Conservation (phyloP, 805 yeast genomes). For the Yamadazyma kitorensis region DNA sequence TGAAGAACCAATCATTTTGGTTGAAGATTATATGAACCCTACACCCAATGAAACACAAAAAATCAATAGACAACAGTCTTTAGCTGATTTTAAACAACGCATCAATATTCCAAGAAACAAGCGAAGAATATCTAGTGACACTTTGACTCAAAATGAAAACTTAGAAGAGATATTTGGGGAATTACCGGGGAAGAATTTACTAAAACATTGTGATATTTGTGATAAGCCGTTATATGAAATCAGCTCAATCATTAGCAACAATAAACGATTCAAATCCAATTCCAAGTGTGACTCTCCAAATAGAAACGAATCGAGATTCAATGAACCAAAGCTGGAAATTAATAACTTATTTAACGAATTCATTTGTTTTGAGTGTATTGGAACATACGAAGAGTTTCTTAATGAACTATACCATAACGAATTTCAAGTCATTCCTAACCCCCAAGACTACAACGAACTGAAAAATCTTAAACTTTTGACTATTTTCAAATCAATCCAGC, state of each 20-base stretch:
- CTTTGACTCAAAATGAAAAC: conserved; percentile 16
- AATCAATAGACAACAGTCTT: conserved; percentile 27
- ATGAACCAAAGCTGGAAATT: not conserved
- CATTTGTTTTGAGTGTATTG: conserved; percentile 62
- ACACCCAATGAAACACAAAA: conserved; percentile 13
- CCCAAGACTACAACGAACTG: conserved; percentile 8
- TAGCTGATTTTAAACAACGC: conserved; percentile 36
- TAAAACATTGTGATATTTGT: conserved; percentile 63
- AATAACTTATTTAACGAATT: conserved; percentile 42
- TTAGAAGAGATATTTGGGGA: conserved; percentile 37
- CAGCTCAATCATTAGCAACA: conserved; percentile 38
- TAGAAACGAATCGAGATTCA: no score
- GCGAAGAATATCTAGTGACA: conserved; percentile 11
- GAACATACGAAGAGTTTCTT: conserved; percentile 50
- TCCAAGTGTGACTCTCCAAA: conserved; percentile 7
- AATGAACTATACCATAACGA: conserved; percentile 28
- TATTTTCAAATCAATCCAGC: conserved; percentile 14
- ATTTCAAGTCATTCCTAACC: not conserved
- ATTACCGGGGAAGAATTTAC: conserved; percentile 35
- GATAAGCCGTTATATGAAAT: conserved; percentile 66
- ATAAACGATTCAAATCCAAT: conserved; percentile 7
- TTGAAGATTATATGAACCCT: conserved; percentile 55
- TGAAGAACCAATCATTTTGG: conserved; percentile 44
- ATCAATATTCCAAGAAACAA: conserved; percentile 4
- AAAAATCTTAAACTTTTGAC: conserved; percentile 13